Evolutionary conservation across 2,329 filamentous ascomycete genomes (phyloP), one percentile per base, ranked within the genome.

Genomic region (Chaetomium strumarium): DNA sequence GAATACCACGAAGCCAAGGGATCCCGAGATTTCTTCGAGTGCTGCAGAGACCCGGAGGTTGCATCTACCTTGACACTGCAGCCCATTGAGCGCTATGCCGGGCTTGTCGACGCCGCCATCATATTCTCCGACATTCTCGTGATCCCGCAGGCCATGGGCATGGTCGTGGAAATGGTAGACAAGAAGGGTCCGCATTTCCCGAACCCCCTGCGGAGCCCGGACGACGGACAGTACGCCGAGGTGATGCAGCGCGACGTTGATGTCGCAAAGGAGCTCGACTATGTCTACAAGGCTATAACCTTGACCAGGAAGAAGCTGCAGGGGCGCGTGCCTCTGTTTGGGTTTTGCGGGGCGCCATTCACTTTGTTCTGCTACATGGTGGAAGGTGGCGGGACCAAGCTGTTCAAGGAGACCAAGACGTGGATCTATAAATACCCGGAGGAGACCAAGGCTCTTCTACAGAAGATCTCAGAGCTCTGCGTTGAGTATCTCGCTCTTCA

Each of bases 51-150:
- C 64, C 90, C 93, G 52, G 90, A 97, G 70, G 85, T 97, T 58
- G 90, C 93, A 46, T 96, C 90, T 31, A 95, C 88, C 37, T 75
- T 99, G 62, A 99, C 93, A 6, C 80, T 99, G 29, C 93, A 99
- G 71, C 93, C 93, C 49, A 85, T 99, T 64, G 90, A 96, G 63
- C 90, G 93, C 49, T 99, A 85, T 67, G 85, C 80, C 39, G 91
- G 90, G 40, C 84, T 99, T 56, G 83, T 99, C 62, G 93, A 99
- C 70, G 92, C 90, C 29, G 91, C 93, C 55, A 99, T 99, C 65
- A 99, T 99, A 70, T 99, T 99, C 78, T 96, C 90, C 52, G 93
- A 99, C 68, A 99, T 99, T 60, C 82, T 99, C 36, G 93, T 99
- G 42, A 91, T 99, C 58, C 93, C 93, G 0, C 93, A 99, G 73